Evolutionary conservation across 108 stramenopile species (phyloP), one percentile per base, ranked within the genome.

Genomic region (Nitzschia palea): DNA sequence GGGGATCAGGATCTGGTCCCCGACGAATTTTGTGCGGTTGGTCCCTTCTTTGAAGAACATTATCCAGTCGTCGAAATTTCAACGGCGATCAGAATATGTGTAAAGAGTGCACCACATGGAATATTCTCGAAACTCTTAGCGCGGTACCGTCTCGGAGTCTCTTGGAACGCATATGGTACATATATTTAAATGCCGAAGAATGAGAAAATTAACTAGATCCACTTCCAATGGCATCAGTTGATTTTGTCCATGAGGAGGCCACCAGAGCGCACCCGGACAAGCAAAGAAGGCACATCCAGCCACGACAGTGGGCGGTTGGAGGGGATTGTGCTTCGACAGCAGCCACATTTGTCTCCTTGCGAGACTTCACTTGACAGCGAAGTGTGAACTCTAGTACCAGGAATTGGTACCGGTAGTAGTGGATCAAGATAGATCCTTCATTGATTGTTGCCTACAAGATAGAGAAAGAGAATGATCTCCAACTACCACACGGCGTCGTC

Each of bases 401-500:
- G 8, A 40, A 14, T 40, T 14, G 37, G 8, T 40, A 14, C 37
- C 37, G 14, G 37, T 40, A 40, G 37, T 10, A 14, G 37, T 40
- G 37, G 37, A n/a, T n/a, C n/a, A n/a, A n/a, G n/a, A n/a, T n/a
- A n/a, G n/a, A n/a, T n/a, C n/a, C n/a, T n/a, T n/a, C n/a, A n/a
- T n/a, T n/a, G n/a, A n/a, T n/a, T n/a, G n/a, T n/a, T n/a, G n/a
- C n/a, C n/a, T n/a, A n/a, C 37, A 40, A 14, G 14, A 14, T 40
- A 40, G 14, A 40, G 37, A 40, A 40, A 14, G 14, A 40, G 8
- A 14, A 60, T 60, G 59, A 60, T 60, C 37, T 60, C 59, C 40
- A 60, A 60, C 25, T 60, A 40, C 37, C 59, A 60, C 59, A 60
- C 59, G 15, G 59, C 59, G 1, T 56, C 55, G 30, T 56, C 55